Percentiles rank a stretch among this genome's conserved stretches.
These are phyloP conservation scores for Cyberlindnera xishuangbannaensis DNA, from an alignment of 805 yeast species.

Conservation along the genomic window DNA sequence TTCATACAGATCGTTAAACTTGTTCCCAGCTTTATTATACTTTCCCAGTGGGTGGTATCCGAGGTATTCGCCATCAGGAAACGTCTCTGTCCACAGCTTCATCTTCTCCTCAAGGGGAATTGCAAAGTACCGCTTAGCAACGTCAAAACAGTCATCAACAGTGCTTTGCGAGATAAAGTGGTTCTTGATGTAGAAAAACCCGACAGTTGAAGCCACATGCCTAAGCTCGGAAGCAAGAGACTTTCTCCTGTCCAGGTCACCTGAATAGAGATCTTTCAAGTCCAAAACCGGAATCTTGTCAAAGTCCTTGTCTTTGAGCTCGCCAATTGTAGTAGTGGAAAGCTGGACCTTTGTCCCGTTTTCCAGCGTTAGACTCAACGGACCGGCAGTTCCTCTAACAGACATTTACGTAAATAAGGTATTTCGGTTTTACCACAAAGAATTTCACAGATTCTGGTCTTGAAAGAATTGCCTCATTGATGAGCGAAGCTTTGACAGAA, in stretches of 20 bases:
- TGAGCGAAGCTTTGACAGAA: no score
- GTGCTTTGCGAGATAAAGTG: constrained; percentile 25
- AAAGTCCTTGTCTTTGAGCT: constrained; percentile 6
- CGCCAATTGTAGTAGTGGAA: constrained; percentile 7
- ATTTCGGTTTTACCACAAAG: no score
- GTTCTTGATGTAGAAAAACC: constrained; percentile 28
- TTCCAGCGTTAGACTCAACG: no score
- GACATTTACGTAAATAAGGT: no score
- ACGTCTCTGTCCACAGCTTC: constrained; percentile 22
- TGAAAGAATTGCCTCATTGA: no score
- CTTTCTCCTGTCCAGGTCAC: constrained; percentile 10
- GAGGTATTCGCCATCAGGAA: constrained; percentile 20
- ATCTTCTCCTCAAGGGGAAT: constrained; percentile 23
- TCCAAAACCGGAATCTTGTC: constrained; percentile 8
- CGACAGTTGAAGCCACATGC: constrained; percentile 23
- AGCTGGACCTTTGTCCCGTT: constrained; percentile 11
- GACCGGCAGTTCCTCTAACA: no score
- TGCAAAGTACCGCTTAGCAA: constrained; percentile 25
- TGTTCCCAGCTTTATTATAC: constrained; percentile 17
- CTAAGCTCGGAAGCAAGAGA: constrained; percentile 20
- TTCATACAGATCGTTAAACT: constrained; percentile 28
- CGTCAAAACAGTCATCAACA: constrained; percentile 19
- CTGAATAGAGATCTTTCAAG: constrained; percentile 3
- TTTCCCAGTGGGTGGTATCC: constrained; percentile 24
- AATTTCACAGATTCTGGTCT: no score